Evolutionary conservation across 257 asterid species (phyloP), one percentile per base, ranked within the genome.

Genomic region (Solanum clarkiae): DNA sequence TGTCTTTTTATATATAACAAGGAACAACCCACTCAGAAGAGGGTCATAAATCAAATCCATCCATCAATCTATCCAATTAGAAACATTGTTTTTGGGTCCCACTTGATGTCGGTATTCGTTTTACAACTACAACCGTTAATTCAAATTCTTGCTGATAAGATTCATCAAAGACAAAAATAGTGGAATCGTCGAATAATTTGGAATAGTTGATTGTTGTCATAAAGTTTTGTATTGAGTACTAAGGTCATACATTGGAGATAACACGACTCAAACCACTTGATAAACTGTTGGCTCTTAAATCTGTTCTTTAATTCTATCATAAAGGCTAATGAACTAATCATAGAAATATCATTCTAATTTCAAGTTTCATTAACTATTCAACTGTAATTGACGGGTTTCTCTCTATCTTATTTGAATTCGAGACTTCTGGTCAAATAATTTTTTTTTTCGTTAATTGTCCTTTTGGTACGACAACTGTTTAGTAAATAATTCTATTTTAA

Each of bases 31-130:
- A 2, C 42, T 74, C 59, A 74, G 57, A 45, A 45, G 81, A 22
- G 59, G 22, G 82, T 49, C 62, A 49, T 14, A 14, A 72, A 75
- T 75, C 82, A 51, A 77, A 77, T 77, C 82, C 63, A 49, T 49
- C 81, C 81, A 75, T 75, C 82, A 29, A 77, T 69, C 53, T 7
- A 69, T 36, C 77, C 11, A 66, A 72, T 12, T 7, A 24, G 22
- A 75, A 54, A 49, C 45, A 49, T 24, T 68, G 11, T 8, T 15
- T 36, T 36, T 16, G 42, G 75, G 49, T 36, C 75, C 75, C 75
- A 32, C 12, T 7, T 1, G n/a, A 7, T 68, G 47, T 32, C 10
- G 8, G 1, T 36, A 36, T 6, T 2, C 0, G 2, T 1, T 15
- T 32, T 68, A 11, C 16, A 3, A 7, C 3, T 0, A 6, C 6